Base-by-base conservation (phyloP, 768 basidiomycete genomes). In the Lactifluus pinguis region DNA sequence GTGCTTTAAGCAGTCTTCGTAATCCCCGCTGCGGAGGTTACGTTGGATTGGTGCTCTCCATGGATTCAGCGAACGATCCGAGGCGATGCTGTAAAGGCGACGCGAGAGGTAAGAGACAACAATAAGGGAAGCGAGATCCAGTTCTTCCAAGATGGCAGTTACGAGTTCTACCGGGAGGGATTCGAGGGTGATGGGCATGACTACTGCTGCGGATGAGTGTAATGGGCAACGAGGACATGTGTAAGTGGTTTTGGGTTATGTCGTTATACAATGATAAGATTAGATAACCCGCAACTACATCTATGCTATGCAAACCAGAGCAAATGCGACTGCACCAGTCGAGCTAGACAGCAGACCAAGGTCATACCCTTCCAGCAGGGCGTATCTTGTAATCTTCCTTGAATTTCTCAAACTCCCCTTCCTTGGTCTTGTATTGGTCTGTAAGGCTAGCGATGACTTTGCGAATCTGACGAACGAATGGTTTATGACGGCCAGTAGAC, bases 351-450 rank as follows among this genome's bases (percentile, higher is more conserved):
- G 15, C 32, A 10, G 0, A 19, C 2, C 38, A 38, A 11, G 38
- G 38, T 64, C 25, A 64, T 42, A 60, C 53, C 41, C 39, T 65
- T 49, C 55, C 64, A 6, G 67, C 80, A 17, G 84, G 80, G 36
- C 88, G 83, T 65, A 91, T 87, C 63, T 83, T 83, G 70, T 89
- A 84, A 57, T 92, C 87, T 67, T 76, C 77, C 71, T 89, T 90
- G 76, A 92, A 90, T 30, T 75, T 72, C 67, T 91, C 87, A 64
- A 92, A 86, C 60, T 92, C 91, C 62, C 83, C 80, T 68, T 93
- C 95, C 73, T 90, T 94, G 54, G 79, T 75, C 74, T 91, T 92
- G 78, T 98, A 95, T 74, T 93, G 92, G 63, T 87, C 86, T 30
- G 87, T 77, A 60, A 98, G 79, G 48, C 76, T 87, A 34, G 83